Conservation (phyloP, 2,329 filamentous ascomycete species). For the Aspergillus phoenicis region DNA sequence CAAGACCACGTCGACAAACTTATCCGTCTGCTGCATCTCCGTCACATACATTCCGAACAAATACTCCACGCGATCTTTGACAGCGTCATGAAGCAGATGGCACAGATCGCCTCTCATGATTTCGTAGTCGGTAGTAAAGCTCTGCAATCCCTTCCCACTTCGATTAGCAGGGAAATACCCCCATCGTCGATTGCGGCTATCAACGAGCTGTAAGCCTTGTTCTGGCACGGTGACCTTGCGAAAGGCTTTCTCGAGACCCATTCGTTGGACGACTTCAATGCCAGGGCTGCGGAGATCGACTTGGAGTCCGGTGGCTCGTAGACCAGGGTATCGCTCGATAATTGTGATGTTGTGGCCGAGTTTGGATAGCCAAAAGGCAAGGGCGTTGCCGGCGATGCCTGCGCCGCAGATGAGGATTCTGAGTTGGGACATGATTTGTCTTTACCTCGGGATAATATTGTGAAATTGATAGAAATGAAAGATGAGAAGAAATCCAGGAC, state of each 20-base stretch:
- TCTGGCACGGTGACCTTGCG: conserved; percentile 49
- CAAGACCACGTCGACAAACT: conserved; percentile 26
- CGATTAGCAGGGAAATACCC: conserved; percentile 49
- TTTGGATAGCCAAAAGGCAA: conserved; percentile 54
- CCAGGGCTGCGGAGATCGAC: conserved; percentile 59
- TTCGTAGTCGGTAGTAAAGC: conserved; percentile 55
- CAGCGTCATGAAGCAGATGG: conserved; percentile 44
- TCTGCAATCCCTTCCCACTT: conserved; percentile 38
- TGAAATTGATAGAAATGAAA: not conserved
- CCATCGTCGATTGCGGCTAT: conserved; percentile 39
- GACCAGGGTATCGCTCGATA: conserved; percentile 44
- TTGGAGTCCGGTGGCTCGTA: conserved; percentile 55
- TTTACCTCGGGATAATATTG: not conserved
- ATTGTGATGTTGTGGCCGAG: conserved; percentile 40
- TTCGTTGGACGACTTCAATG: conserved; percentile 54
- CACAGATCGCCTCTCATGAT: conserved; percentile 59
- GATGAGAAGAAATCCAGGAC: not conserved
- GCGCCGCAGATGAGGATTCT: conserved; percentile 53
- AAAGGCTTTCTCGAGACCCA: conserved; percentile 54
- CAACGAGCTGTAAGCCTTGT: conserved; percentile 52
- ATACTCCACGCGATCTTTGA: conserved; percentile 30
- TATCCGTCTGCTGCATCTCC: conserved; percentile 26
- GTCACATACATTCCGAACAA: conserved; percentile 36
- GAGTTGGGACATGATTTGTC: conserved; percentile 23
- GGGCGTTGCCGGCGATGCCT: conserved; percentile 46